Base-by-base conservation (phyloP, 306 rosid species). In the Dalbergia cultrata region DNA sequence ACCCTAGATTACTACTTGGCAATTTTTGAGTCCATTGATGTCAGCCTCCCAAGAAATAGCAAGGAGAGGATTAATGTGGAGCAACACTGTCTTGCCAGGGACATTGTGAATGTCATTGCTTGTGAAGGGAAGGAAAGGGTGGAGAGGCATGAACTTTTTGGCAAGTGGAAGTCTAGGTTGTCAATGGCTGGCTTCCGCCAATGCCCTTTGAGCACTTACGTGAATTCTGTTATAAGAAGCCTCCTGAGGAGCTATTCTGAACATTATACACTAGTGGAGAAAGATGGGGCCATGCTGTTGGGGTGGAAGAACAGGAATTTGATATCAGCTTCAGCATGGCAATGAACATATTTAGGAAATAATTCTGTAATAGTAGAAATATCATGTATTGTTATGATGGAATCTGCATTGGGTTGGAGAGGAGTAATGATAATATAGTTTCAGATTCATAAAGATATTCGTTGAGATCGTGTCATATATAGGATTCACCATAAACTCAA, bases 291-390 rank as follows among this genome's bases (percentile, higher is more conserved):
- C 2, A 93, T 95, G 98, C 85, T 93, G 37, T 80, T 95, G 84
- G 97, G 98, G 5, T 95, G 99, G 99, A 95, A 90, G 79, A 84
- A 86, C 66, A 89, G 98, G 83, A 95, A 87, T 86, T 77, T 95
- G 83, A 88, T 91, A 72, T 91, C 99, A 26, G 98, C 99, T 79
- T 95, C 98, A 19, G 97, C 99, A 13, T 95, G 98, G 99, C 85
- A 85, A 31, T 95, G 88, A 60, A 58, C 31, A 43, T 43, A 74
- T 50, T 73, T 72, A 65, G 78, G 39, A 65, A 78, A 66, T 78
- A 72, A 26, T 62, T 41, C 59, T 56, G 81, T 76, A 59, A 78
- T 57, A 35, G 61, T 79, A 44, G 79, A 60, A 72, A 79, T 67
- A 75, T 71, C 56, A 47, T 64, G 80, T 21, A 21, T 21, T 21